Percentiles rank a stretch among this genome's conserved stretches.
Conservation (phyloP, 495 filamentous ascomycete species). For the Aspergillus cavernicola region DNA sequence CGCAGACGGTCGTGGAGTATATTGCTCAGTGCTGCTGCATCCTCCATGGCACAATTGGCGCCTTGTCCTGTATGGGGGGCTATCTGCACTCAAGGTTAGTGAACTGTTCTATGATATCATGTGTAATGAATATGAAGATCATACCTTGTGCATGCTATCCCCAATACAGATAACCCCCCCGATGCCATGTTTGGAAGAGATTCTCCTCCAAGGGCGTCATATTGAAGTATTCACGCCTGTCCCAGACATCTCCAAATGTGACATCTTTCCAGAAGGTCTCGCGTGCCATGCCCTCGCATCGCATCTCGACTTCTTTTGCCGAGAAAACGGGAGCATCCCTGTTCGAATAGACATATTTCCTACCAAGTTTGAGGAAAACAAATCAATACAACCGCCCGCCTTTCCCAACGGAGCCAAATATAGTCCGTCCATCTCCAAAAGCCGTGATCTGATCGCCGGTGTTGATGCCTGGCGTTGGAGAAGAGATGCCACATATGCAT, state of each 20-base stretch:
- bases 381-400: constrained; percentile 24
- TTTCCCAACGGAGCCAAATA: constrained; percentile 16
- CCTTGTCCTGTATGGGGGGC: constrained; percentile 30
- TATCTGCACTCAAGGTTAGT: constrained; percentile 15
- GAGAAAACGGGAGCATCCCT: constrained; percentile 7
- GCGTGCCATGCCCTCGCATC: constrained; percentile 6
- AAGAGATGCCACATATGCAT: constrained; percentile 6
- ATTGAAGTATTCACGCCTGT: constrained; percentile 11
- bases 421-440: background rate
- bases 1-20: constrained; percentile 1
- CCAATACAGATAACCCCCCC: constrained; percentile 24
- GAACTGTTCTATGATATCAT: background rate
- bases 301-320: constrained; percentile 7
- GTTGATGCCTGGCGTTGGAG: background rate
- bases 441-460: constrained; percentile 5
- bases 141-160: constrained; percentile 29
- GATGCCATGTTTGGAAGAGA: constrained; percentile 21
- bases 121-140: background rate
- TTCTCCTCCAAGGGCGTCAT: constrained; percentile 26
- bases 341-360: constrained; percentile 17
- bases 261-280: constrained; percentile 5
- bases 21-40: constrained; percentile 19
- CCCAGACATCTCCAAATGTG: constrained; percentile 16
- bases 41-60: constrained; percentile 28
- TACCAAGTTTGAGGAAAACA: constrained; percentile 39